Evolutionary conservation across 352 stramenopile species (phyloP).

Genomic region (Phytophthora idaei): DNA sequence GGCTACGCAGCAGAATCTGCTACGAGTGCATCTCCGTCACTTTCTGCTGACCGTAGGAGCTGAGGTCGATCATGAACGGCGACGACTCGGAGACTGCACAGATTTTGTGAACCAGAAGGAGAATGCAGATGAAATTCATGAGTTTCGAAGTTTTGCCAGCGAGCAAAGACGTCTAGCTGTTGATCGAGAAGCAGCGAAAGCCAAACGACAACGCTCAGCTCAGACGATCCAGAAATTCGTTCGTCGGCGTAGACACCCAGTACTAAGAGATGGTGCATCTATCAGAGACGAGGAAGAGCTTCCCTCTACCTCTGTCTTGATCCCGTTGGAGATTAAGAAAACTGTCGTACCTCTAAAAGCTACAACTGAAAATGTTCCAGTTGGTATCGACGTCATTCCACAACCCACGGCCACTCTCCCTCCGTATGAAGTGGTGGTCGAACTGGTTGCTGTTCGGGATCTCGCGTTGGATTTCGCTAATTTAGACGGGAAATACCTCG

Average conservation of each 20-base stretch:
- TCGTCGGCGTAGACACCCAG: background rate
- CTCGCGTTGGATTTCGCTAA: conserved; percentile 6
- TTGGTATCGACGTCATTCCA: background rate
- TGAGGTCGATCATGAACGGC: conserved; percentile 7
- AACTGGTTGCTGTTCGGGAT: conserved; percentile 30
- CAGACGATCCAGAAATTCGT: conserved; percentile 15
- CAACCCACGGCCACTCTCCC: conserved; percentile 11
- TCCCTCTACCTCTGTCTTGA: conserved; percentile 29
- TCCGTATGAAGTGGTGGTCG: conserved; percentile 31
- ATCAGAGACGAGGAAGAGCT: conserved; percentile 28
- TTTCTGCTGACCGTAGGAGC: conserved; percentile 27
- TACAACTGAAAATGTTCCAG: background rate
- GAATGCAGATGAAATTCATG: background rate
- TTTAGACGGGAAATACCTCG: conserved; percentile 17
- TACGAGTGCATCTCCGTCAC: conserved; percentile 38
- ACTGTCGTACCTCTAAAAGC: background rate
- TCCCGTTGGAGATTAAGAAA: conserved; percentile 15
- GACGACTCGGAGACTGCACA: background rate
- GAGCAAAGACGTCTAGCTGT: conserved; percentile 29
- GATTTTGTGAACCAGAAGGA: background rate
- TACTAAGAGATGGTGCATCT: background rate
- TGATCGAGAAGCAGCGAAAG: conserved; percentile 15
- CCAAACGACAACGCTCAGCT: conserved; percentile 15
- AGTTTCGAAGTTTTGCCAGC: conserved; percentile 13
- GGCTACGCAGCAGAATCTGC: conserved; percentile 24